Evolutionary conservation across 1,284 basidiomycete genomes (phyloP), one percentile per base, ranked within the genome.

Genomic region (Rhodotorula sp.): DNA sequence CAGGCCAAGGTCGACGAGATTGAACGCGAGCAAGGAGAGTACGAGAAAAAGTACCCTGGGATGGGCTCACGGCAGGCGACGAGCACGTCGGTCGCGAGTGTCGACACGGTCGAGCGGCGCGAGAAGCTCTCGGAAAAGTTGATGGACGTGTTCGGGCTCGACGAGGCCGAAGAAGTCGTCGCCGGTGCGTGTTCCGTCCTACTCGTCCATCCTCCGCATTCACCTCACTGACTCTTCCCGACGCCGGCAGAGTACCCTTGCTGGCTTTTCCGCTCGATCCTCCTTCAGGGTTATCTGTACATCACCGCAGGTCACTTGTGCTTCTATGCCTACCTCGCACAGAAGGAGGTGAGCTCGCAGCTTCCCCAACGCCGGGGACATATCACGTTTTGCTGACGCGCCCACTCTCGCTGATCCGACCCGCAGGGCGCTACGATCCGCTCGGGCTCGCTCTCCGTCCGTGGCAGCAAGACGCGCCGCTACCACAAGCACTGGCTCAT

Each of bases 281-380:
- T 98, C 77, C 85, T 99, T 28, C 94, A 98, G 82, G 95, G 95
- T 23, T 97, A 95, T 80, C 91, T 98, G 86, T 99, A 95, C 80
- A 84, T 98, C 58, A 97, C 95, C 2, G 90, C 90, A 75, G 87
- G 89, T 6, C 91, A 95, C 79, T 82, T 98, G 38, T 97, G 95
- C 83, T 99, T 98, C 84, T 98, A 97, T 80, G 95, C 95, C 0
- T 93, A 95, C 80, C 89, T 99, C 86, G 91, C 92, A 12, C 85
- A 88, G 28, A 85, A 89, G 83, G 92, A 95, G 85, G 92, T 92
- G 73, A 60, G 83, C 77, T 48, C 57, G 61, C 56, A 66, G 28
- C 23, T 28, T 50, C 56, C 45, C 28, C 38, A 19, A 49, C 28
- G 2, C 16, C 19, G 21, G 1, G 56, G 7, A 47, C 64, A 55